Base-by-base conservation (phyloP, 148 eudicot species). In the Drosera capensis region DNA sequence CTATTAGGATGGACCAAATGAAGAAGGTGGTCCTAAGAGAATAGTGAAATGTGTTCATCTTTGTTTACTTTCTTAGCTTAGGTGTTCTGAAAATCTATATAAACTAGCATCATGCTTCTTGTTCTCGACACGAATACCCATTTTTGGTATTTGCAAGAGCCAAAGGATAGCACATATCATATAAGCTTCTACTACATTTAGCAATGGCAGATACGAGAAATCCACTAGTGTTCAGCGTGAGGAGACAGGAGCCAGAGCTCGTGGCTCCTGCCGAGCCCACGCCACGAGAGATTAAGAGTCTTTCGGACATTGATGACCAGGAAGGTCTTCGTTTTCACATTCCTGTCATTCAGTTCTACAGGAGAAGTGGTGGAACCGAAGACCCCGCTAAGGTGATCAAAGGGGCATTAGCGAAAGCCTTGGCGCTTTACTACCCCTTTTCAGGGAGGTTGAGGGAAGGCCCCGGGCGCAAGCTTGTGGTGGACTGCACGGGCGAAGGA, bases 391-490 rank as follows among this genome's bases (percentile, higher is more conserved):
- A 13, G 22, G 45, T 49, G 16, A 46, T 61, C 12, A 39, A 30
- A 36, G 59, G 40, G 17, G 66, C 59, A n/a, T 19, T 61, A 17
- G 48, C 59, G 3, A 30, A 54, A 16, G 46, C 49, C 14, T 55
- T 62, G 2, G 67, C 55, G 40, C 58, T 18, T 17, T 68, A 63
- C 48, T 63, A 68, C 47, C 73, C 73, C 1, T 53, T 56, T 6
- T 68, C 73, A 0, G 73, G 73, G 22, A 43, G 73, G 46, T 14
- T 68, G 19, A 63, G 55, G 45, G 73, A 68, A 48, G 59, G 55
- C 8, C 35, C 36, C 0, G 61, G 45, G 17, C 35, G 74, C 52
- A 69, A 69, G 41, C 34, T 69, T 22, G 44, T 55, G 45, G 74
- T 53, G 47, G 57, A 53, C 9, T 53, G 57, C 34, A 53, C 57